Base-by-base conservation (phyloP, 225 moss, liverwort and hornwort genomes). In the Polytrichum formosum region DNA sequence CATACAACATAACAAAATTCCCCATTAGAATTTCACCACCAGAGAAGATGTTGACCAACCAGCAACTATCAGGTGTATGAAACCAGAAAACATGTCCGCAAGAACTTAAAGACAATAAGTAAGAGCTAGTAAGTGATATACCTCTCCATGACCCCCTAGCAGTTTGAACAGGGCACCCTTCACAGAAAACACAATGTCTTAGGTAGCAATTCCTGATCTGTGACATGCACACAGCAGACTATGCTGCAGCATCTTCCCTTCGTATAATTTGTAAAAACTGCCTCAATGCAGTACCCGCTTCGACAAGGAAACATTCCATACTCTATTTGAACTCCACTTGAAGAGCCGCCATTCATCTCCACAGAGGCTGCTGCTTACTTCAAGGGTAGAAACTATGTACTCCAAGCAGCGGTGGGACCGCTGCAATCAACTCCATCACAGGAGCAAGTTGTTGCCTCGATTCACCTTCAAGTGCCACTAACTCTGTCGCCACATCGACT, bases 341-440 rank as follows among this genome's bases (percentile, higher is more conserved):
- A 88, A 82, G 84, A 85, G 83, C 89, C 89, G 91, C 90, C 89
- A 86, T 90, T 92, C 91, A 95, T 91, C 84, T 92, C 92, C 89
- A 79, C 78, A 74, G 85, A 88, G 82, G 82, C 84, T 85, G 81
- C 46, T 46, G 46, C 77, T 89, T 78, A 78, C 94, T 83, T 90
- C 90, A 70, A 87, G 72, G 81, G 77, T 78, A 53, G 77, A 80
- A 82, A 85, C 85, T 87, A 86, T 67, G 55, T 56, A 74, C 73
- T 84, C 72, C 74, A 55, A 69, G 79, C 87, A 91, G 74, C 89
- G 89, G 89, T 68, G 86, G 88, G 70, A 86, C 89, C 84, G 86
- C 91, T 87, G 84, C 84, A 68, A 69, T 77, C 28, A 83, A 73
- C 58, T 80, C 75, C 76, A 81, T 88, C 79, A 78, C 88, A 76